These are phyloP conservation scores for Geoglossum cookeanum DNA, from an alignment of 2,329 filamentous ascomycete species.

Conservation along the genomic window DNA sequence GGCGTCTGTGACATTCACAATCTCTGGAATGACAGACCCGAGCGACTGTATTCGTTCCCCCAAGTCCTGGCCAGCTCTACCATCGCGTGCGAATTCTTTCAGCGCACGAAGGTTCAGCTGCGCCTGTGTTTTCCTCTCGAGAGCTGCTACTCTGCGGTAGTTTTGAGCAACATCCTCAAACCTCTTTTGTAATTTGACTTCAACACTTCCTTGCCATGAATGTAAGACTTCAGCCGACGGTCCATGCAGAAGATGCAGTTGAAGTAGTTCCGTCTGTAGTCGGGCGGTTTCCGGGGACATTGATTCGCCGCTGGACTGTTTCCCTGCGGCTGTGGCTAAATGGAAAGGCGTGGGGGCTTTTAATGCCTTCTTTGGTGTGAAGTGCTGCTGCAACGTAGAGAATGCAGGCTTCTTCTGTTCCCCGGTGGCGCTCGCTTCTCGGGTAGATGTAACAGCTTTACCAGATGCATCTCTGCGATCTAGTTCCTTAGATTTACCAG, in stretches of 20 bases:
- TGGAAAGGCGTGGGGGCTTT: constrained; percentile 3
- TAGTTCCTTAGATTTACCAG: neutral
- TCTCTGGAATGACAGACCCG: constrained; percentile 19
- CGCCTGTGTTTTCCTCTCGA: constrained; percentile 19
- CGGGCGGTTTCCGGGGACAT: constrained; percentile 13
- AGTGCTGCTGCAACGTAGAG: constrained; percentile 22
- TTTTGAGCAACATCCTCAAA: constrained; percentile 21
- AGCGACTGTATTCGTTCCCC: constrained; percentile 19
- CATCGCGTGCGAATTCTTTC: constrained; percentile 16
- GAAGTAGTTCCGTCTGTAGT: constrained; percentile 21
- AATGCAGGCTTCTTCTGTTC: constrained; percentile 15
- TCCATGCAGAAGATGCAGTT: constrained; percentile 19
- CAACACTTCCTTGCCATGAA: constrained; percentile 19
- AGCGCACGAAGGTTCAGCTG: constrained; percentile 20
- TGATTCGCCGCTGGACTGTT: neutral
- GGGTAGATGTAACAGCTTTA: neutral
- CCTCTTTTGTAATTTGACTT: constrained; percentile 14
- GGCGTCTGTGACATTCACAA: constrained; percentile 6
- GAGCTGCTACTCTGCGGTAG: constrained; percentile 18
- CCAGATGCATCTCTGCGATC: neutral
- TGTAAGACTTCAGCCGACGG: constrained; percentile 7
- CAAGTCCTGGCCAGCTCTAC: constrained; percentile 14
- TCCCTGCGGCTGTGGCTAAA: constrained; percentile 16
- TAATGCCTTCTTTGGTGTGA: constrained; percentile 18
- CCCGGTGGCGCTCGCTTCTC: constrained; percentile 1